Evolutionary conservation across 2,329 filamentous ascomycete species (phyloP).

Genomic region (Hyphodiscus sp.): DNA sequence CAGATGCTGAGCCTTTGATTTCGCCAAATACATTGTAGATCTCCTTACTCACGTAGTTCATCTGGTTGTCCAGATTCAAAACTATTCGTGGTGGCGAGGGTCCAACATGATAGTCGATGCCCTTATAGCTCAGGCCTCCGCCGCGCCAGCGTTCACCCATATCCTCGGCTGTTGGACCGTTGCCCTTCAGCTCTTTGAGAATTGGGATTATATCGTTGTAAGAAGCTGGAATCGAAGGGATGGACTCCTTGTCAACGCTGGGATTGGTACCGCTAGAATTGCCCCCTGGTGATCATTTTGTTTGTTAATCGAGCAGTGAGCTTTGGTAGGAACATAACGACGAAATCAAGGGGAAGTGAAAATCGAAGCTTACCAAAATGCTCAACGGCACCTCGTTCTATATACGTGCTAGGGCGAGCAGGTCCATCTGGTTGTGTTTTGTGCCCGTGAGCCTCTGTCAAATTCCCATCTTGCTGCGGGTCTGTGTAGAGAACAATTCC

Average conservation of each 20-base stretch:
- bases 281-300: too few relatives aligned
- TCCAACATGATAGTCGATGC: too few relatives aligned
- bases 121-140: too few relatives aligned
- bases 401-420: slow-evolving; percentile 55
- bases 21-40: slow-evolving; percentile 86
- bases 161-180: slow-evolving; percentile 42
- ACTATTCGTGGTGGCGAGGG: slow-evolving; percentile 40
- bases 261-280: too few relatives aligned
- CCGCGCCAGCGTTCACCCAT: too few relatives aligned
- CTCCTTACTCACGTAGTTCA: slow-evolving; percentile 49
- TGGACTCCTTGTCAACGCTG: too few relatives aligned
- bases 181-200: slow-evolving; percentile 76
- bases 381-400: too few relatives aligned
- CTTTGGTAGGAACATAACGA: too few relatives aligned
- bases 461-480: slow-evolving; percentile 75
- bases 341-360: too few relatives aligned
- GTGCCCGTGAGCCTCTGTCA: slow-evolving; percentile 74
- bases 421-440: slow-evolving; percentile 74
- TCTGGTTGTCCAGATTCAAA: slow-evolving; percentile 60
- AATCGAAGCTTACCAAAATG: slow-evolving; percentile 30
- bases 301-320: too few relatives aligned
- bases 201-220: slow-evolving; percentile 77
- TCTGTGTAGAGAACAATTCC: slow-evolving; percentile 80
- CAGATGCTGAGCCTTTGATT: slow-evolving; percentile 74
- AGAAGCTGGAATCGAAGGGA: slow-evolving; percentile 61